Evolutionary conservation across 345 rosid species (phyloP).

Genomic region (Hibiscus syriacus): DNA sequence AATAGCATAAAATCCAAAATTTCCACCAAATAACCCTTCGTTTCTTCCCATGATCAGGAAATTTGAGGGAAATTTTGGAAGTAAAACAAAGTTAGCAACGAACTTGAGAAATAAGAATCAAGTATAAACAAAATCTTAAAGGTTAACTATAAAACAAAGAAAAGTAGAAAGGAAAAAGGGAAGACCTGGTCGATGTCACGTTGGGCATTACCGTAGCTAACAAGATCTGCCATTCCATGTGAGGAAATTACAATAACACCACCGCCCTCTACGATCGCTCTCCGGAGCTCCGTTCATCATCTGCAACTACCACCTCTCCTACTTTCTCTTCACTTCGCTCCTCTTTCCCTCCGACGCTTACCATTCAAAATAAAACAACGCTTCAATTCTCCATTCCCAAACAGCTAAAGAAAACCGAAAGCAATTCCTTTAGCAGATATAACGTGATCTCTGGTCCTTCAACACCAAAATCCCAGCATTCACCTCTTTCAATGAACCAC

Average conservation of each 20-base stretch:
- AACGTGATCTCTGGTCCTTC: slow-evolving; percentile 8
- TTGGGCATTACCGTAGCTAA: slow-evolving; percentile 77
- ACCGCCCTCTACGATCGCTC: slow-evolving; percentile 76
- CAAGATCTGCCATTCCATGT: slow-evolving; percentile 99
- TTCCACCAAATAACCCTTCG: neutral
- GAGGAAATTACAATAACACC: slow-evolving; percentile 53
- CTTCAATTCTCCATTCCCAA: neutral
- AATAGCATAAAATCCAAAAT: neutral
- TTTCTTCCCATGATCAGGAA: neutral
- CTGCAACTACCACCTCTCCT: slow-evolving; percentile 24
- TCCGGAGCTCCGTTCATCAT: slow-evolving; percentile 82
- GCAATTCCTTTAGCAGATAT: slow-evolving; percentile 23
- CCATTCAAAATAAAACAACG: slow-evolving; percentile 7
- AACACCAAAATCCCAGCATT: slow-evolving; percentile 20
- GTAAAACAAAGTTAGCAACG: neutral
- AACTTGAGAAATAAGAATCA: neutral
- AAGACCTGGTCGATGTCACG: slow-evolving; percentile 84
- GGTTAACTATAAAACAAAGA: neutral
- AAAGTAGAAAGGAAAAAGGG: slow-evolving; percentile 11
- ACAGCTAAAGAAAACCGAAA: slow-evolving; percentile 2
- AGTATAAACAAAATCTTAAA: neutral
- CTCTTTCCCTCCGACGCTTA: slow-evolving; percentile 3
- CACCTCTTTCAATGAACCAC: neutral
- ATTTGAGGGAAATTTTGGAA: neutral
- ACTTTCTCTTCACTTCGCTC: slow-evolving; percentile 5